phyloP scores from a whole-genome alignment of 2,329 filamentous ascomycete genomes.

The Scedosporium aurantiacum region DNA sequence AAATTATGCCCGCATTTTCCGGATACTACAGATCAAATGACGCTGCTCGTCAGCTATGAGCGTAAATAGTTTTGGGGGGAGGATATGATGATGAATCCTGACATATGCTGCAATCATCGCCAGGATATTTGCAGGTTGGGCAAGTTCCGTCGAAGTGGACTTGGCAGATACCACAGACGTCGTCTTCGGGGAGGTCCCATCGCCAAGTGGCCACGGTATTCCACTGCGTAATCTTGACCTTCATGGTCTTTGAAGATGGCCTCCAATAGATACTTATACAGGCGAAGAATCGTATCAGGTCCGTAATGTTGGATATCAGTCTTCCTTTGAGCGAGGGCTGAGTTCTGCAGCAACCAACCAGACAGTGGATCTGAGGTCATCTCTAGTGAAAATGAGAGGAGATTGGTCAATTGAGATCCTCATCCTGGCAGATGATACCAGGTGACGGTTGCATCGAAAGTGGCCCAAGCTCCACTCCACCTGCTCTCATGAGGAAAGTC shows the following conservation, averaged over 20 bases:
- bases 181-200: slow-evolving; percentile 95
- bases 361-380: no score
- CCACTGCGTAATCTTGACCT: slow-evolving; percentile 89
- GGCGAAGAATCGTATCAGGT: no score
- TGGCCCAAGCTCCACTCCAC: neutral
- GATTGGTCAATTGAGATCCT: neutral
- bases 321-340: no score
- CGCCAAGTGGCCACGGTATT: slow-evolving; percentile 92
- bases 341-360: no score
- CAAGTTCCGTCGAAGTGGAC: slow-evolving; percentile 97
- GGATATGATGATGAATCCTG: slow-evolving; percentile 24
- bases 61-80: neutral
- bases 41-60: neutral
- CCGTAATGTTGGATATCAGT: no score
- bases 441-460: neutral
- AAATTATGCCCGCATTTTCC: slow-evolving; percentile 97
- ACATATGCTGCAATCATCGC: slow-evolving; percentile 90
- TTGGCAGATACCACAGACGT: slow-evolving; percentile 97
- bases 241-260: slow-evolving; percentile 50
- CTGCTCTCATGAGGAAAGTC: neutral
- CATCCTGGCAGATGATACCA: neutral
- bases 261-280: no score
- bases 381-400: no score
- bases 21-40: slow-evolving; percentile 50
- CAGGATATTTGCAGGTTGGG: slow-evolving; percentile 94